Evolutionary conservation across 2,329 filamentous ascomycete genomes (phyloP), one percentile per base, ranked within the genome.

Genomic region (Penicillium sumatraense): DNA sequence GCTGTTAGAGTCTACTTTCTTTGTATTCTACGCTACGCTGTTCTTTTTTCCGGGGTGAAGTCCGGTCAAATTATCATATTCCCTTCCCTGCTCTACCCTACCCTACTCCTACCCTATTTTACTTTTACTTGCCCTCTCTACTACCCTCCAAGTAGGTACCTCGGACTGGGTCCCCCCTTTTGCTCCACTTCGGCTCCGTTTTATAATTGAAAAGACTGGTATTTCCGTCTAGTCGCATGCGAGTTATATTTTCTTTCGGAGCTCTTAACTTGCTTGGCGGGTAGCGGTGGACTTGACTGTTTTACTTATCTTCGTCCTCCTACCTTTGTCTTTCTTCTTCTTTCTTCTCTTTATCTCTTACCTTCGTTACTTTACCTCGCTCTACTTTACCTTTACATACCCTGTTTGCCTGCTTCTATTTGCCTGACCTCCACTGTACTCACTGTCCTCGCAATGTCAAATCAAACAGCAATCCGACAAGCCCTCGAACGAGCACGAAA

Each of bases 401-500:
- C n/a, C n/a, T n/a, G n/a, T n/a, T n/a, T n/a, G n/a, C n/a, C n/a
- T n/a, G n/a, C n/a, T n/a, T n/a, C n/a, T n/a, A n/a, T n/a, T n/a
- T n/a, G n/a, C n/a, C n/a, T n/a, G n/a, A n/a, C 53, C 48, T 45
- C 44, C 35, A 13, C 42, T 44, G 26, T 49, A 45, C 59, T 54
- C 40, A 9, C 14, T 27, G 8, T 16, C 35, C 9, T 44, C 56
- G 36, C 38, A 23, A 75, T 74, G 72, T 65, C 63, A 56, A 63
- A 68, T 54, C 60, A 62, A 51, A 56, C 81, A 57, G 78, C 77
- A 51, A 84, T 91, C 53, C 80, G 84, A 58, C 82, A 87, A 71
- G 90, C 90, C 21, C 81, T 96, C 51, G 87, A 93, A 67, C 83
- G 89, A 56, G 91, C 89, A 13, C 85, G 90, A 59, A 89, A 92